Evolutionary conservation across 192 early-diverging fungal genomes (phyloP), one percentile per base, ranked within the genome.

Genomic region (Kickxella alabastrina): DNA sequence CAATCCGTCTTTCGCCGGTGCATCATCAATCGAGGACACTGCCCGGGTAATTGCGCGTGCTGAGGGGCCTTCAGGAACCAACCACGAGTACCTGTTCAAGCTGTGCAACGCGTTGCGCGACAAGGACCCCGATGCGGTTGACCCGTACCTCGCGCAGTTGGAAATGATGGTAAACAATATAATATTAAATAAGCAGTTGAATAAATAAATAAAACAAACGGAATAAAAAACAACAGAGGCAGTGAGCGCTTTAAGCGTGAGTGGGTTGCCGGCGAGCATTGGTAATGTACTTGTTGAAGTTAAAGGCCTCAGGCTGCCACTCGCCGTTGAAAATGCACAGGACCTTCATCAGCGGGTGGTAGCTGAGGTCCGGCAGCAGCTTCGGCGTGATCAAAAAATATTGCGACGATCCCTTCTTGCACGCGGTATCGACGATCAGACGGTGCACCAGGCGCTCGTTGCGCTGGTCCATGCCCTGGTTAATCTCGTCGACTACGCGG

Each of bases 311-410:
- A 12, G 88, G 88, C 56, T 83, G 85, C 85, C 87, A 91, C 54
- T 92, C 90, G 35, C 97, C 95, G 57, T 97, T 99, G 67, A 87
- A 95, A 26, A 99, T 90, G 53, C 88, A 91, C 8, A 95, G 78
- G 0, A 99, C 85, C 38, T 83, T 85, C 93, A 97, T 97, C 24
- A 82, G 72, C 38, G 87, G 82, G 63, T 95, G 90, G 69, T 97
- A 99, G 27, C 87, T 80, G 6, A 99, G 78, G 61, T 97, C 87
- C 0, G 89, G 88, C n/a, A 99, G 75, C 17, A 99, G 79, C 68
- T 99, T 99, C n/a, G 97, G 97, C 8, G 97, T 99, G 39, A 99
- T 97, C 42, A 99, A 72, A 47, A 99, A 99, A 57, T 99, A 93
- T 64, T 80, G 78, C 3, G 73, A 43, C 38, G 65, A 64, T 19